phyloP scores from a whole-genome alignment of 495 filamentous ascomycete genomes.

The Cudoniella acicularis region DNA sequence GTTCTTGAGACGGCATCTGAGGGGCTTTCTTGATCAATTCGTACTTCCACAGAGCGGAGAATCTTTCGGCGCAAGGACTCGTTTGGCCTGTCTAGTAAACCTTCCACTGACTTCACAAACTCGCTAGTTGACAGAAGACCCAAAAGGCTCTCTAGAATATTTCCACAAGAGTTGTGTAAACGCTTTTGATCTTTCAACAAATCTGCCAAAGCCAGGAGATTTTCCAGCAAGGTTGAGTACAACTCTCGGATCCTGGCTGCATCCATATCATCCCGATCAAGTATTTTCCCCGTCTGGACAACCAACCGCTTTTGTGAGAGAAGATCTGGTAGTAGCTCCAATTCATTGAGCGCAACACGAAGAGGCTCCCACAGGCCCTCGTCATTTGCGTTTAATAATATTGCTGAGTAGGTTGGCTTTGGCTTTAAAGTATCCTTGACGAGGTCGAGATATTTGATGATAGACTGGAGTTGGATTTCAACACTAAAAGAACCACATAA shows the following conservation, averaged over 20 bases:
- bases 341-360: constrained; percentile 57
- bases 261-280: constrained; percentile 53
- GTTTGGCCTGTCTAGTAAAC: constrained; percentile 67
- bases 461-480: constrained; percentile 64
- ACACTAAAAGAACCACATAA: constrained; percentile 54
- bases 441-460: constrained; percentile 67
- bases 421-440: constrained; percentile 68
- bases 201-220: constrained; percentile 58
- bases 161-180: constrained; percentile 60
- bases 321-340: constrained; percentile 54
- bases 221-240: constrained; percentile 69
- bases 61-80: constrained; percentile 72
- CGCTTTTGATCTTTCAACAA: constrained; percentile 55
- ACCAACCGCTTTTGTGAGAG: constrained; percentile 47
- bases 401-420: constrained; percentile 61
- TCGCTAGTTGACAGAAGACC: constrained; percentile 76
- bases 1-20: constrained; percentile 61
- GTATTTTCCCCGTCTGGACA: constrained; percentile 41
- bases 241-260: constrained; percentile 57
- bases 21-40: constrained; percentile 64
- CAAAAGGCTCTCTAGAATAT: constrained; percentile 69
- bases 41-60: constrained; percentile 70
- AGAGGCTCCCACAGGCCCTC: constrained; percentile 53
- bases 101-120: constrained; percentile 79
- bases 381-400: constrained; percentile 64